Evolutionary conservation across 345 rosid species (phyloP), one percentile per base, ranked within the genome.

Genomic region (Arabis hirsuta): DNA sequence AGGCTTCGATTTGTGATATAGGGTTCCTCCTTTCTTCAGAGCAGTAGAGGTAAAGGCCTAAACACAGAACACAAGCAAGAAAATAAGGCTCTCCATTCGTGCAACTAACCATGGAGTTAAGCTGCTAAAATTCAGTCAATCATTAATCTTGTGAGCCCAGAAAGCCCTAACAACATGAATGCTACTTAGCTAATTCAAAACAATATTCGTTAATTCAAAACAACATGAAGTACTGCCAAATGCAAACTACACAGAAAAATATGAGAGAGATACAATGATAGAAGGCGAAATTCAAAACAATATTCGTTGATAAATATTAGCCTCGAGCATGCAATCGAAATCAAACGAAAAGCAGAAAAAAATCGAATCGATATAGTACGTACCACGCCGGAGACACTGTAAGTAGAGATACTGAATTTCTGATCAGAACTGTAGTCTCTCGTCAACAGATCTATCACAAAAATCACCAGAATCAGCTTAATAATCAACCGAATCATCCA

Each of bases 41-140:
- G 92, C 87, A 53, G 96, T 82, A 5, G 97, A 87, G 46, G 97
- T 91, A 57, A 91, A 85, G 62, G 84, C 90, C 99, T 95, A 82
- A 74, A 44, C 58, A 58, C 16, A 69, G 53, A 67, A 41, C 48
- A 72, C 9, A 64, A 6, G 13, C 24, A 44, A 13, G 2, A 8
- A 41, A 36, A 27, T 47, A 41, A 51, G 54, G 58, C 46, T 58
- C 41, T 32, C 56, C 39, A 42, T 16, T 34, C 11, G 1, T 43
- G 31, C 4, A 34, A 36, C 3, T 6, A 56, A 46, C 7, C 45
- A 55, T 13, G 26, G 50, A 39, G 58, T 11, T 12, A 39, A 27
- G 22, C 44, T 65, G 71, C 34, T 55, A 63, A 0, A 10, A 26
- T 12, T 8, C 74, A 58, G 1, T 5, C 34, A 71, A 19, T 24